Evolutionary conservation across 176 grass and related monocot species (phyloP).

Genomic region (Urochloa ruziziensis): DNA sequence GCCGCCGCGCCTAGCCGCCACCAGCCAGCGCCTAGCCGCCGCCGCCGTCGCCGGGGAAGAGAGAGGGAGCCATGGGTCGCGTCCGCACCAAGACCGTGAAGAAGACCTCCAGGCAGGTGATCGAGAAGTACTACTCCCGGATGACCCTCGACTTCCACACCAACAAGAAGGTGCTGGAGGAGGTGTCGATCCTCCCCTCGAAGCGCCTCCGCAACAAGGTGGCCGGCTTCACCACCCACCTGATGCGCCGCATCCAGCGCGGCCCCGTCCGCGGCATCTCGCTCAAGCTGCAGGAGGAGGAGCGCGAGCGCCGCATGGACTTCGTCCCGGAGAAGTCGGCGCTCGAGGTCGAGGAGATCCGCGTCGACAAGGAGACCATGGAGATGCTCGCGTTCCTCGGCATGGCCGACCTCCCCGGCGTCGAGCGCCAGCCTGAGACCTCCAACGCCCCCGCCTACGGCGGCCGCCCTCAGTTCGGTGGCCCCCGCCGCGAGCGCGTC

Average conservation of each 20-base stretch:
- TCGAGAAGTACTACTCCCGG: slow-evolving; percentile 81
- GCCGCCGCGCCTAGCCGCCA: neutral
- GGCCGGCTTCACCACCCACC: slow-evolving; percentile 78
- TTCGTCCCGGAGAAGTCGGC: slow-evolving; percentile 90
- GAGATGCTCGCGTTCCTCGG: slow-evolving; percentile 82
- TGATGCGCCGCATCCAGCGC: slow-evolving; percentile 92
- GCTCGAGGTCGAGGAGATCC: slow-evolving; percentile 74
- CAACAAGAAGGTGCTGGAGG: slow-evolving; percentile 90
- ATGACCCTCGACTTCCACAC: slow-evolving; percentile 95
- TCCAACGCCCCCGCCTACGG: slow-evolving; percentile 25
- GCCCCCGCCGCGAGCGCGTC: slow-evolving; percentile 41
- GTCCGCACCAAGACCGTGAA: slow-evolving; percentile 94
- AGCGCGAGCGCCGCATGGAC: slow-evolving; percentile 91
- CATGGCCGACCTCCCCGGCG: slow-evolving; percentile 80
- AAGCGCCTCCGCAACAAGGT: slow-evolving; percentile 96
- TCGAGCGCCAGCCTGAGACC: slow-evolving; percentile 56
- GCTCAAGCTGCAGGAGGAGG: slow-evolving; percentile 94
- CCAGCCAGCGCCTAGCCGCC: neutral
- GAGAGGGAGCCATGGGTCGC: slow-evolving; percentile 61
- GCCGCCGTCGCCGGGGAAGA: slow-evolving; percentile 20
- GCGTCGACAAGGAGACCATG: slow-evolving; percentile 87
- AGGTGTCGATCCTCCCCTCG: slow-evolving; percentile 81
- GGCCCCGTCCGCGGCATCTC: slow-evolving; percentile 88
- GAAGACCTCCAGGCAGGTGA: slow-evolving; percentile 87
- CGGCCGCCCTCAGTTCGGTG: slow-evolving; percentile 45